These are phyloP conservation scores for Kwoniella sp. DNA, from an alignment of 768 basidiomycete species.

Conservation along the genomic window DNA sequence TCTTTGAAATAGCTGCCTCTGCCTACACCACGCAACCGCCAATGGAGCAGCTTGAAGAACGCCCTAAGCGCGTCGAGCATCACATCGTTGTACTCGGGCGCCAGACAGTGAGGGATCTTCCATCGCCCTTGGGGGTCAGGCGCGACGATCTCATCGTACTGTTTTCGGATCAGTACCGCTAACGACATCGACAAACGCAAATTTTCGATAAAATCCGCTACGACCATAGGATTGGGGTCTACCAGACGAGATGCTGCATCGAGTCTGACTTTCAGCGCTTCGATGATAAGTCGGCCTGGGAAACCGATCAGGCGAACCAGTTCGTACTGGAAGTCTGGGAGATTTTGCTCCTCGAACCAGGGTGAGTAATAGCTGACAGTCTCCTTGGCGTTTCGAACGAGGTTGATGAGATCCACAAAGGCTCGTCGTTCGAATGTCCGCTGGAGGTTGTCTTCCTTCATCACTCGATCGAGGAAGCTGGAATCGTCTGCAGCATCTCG, in stretches of 20 bases:
- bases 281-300: conserved; percentile 90
- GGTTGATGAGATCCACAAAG: conserved; percentile 74
- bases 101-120: conserved; percentile 84
- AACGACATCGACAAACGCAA: conserved; percentile 85
- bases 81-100: conserved; percentile 84
- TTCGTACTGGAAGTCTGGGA: conserved; percentile 82
- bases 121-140: conserved; percentile 85
- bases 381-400: conserved; percentile 80
- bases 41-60: conserved; percentile 92
- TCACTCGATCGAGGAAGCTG: conserved; percentile 87
- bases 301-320: conserved; percentile 92
- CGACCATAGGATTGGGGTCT: conserved; percentile 83
- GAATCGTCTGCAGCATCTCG: conserved; percentile 63
- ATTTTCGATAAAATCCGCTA: conserved; percentile 92
- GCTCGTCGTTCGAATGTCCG: conserved; percentile 79
- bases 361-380: conserved; percentile 78
- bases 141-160: conserved; percentile 86
- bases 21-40: conserved; percentile 89
- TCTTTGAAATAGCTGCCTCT: conserved; percentile 96
- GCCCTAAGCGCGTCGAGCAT: conserved; percentile 81
- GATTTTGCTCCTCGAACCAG: conserved; percentile 80
- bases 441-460: conserved; percentile 96
- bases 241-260: conserved; percentile 77
- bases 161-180: conserved; percentile 90
- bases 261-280: conserved; percentile 82